These are phyloP conservation scores for Phytophthora palmivora DNA, from an alignment of 352 stramenopile genomes.

Conservation along the genomic window DNA sequence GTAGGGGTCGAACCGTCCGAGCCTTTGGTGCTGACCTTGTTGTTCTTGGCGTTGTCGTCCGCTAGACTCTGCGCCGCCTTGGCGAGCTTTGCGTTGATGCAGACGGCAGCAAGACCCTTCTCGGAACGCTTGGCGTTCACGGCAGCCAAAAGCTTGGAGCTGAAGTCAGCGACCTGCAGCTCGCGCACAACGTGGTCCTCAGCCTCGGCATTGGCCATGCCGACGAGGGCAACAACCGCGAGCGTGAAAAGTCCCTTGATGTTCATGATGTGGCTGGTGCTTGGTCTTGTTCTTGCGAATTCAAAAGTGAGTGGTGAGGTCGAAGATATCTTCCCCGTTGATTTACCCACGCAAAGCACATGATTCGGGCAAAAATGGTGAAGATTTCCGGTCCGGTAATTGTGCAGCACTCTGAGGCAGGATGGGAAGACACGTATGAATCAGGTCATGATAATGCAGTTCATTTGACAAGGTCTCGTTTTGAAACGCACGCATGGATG, in stretches of 20 bases:
- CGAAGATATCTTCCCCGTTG: neutral
- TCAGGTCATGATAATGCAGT: too few relatives aligned
- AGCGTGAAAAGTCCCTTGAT: constrained; percentile 40
- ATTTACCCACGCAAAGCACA: constrained; percentile 16
- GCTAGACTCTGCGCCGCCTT: constrained; percentile 32
- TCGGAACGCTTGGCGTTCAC: constrained; percentile 49
- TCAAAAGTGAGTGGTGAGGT: constrained; percentile 23
- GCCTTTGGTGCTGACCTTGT: constrained; percentile 38
- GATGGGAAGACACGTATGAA: neutral
- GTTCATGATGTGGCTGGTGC: constrained; percentile 24
- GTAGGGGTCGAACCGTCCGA: constrained; percentile 38
- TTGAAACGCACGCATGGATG: too few relatives aligned
- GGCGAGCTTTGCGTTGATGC: constrained; percentile 47
- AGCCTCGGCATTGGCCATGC: constrained; percentile 24
- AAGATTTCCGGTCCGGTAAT: neutral
- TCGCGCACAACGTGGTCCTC: constrained; percentile 23
- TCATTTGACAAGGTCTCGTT: too few relatives aligned
- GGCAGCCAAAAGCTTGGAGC: constrained; percentile 37
- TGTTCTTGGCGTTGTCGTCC: constrained; percentile 33
- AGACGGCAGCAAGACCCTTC: constrained; percentile 40
- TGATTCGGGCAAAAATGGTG: constrained; percentile 11
- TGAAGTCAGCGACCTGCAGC: constrained; percentile 48
- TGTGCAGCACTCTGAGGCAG: neutral
- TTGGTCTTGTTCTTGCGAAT: constrained; percentile 18
- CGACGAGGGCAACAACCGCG: constrained; percentile 24